Evolutionary conservation across 1,284 basidiomycete genomes (phyloP).

Genomic region (Fomitopsis pinicola): DNA sequence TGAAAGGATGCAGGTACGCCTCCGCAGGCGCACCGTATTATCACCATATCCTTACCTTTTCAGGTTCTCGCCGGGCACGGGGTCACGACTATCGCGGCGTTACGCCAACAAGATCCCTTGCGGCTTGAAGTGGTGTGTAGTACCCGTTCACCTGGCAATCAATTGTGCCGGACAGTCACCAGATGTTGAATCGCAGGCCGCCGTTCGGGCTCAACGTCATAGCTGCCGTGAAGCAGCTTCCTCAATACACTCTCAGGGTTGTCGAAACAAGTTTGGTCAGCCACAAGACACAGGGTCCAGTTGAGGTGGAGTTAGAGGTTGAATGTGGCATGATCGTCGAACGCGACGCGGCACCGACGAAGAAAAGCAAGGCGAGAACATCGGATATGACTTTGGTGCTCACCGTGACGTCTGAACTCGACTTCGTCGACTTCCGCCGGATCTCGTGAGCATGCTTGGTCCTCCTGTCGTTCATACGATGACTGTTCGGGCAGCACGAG

Average conservation of each 20-base stretch:
- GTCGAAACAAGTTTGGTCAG: conserved; percentile 38
- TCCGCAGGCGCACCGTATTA: not conserved
- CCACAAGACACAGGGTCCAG: conserved; percentile 44
- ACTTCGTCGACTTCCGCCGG: conserved; percentile 71
- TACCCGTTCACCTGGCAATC: not conserved
- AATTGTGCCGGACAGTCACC: not conserved
- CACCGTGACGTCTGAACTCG: conserved; percentile 66
- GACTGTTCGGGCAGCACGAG: conserved; percentile 49
- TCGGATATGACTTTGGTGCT: conserved; percentile 66
- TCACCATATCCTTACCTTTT: not conserved
- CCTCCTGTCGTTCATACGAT: conserved; percentile 7
- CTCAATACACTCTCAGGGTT: conserved; percentile 53
- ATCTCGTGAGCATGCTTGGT: conserved; percentile 48
- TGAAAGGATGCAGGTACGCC: conserved; percentile 40
- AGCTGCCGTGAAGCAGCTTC: conserved; percentile 55
- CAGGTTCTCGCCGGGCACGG: conserved; percentile 73
- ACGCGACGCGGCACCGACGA: conserved; percentile 26
- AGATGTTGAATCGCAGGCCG: conserved; percentile 72
- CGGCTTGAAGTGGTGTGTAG: conserved; percentile 57
- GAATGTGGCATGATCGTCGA: conserved; percentile 47
- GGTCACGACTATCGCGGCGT: conserved; percentile 54
- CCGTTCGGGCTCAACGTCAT: conserved; percentile 72
- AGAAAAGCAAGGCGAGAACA: conserved; percentile 42
- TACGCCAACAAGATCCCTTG: conserved; percentile 51
- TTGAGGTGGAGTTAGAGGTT: conserved; percentile 57